phyloP scores from a whole-genome alignment of 2,329 filamentous ascomycete genomes.

The Tolypocladium ovalisporum region DNA sequence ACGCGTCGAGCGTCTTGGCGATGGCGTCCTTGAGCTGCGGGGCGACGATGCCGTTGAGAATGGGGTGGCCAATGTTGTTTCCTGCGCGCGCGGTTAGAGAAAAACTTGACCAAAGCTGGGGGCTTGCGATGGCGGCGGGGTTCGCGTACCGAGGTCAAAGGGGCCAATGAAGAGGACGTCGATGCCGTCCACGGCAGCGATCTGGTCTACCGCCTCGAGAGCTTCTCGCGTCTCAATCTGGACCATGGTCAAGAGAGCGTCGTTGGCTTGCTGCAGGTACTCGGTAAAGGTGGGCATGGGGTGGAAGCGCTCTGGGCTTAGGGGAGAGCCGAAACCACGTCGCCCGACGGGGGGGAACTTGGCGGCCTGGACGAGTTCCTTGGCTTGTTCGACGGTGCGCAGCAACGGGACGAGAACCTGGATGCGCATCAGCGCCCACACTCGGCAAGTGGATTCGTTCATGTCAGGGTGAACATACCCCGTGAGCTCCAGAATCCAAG shows the following conservation, averaged over 20 bases:
- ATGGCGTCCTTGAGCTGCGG: slow-evolving; percentile 50
- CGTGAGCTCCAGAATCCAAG: slow-evolving; percentile 39
- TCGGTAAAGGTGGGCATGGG: slow-evolving; percentile 32
- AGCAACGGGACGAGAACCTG: slow-evolving; percentile 35
- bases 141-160: slow-evolving; percentile 45
- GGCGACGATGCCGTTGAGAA: slow-evolving; percentile 48
- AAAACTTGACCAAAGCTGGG: background rate
- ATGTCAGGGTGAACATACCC: slow-evolving; percentile 22
- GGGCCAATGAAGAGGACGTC: slow-evolving; percentile 57
- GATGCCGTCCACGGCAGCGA: slow-evolving; percentile 47
- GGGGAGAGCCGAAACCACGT: slow-evolving; percentile 38
- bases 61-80: slow-evolving; percentile 51
- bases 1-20: slow-evolving; percentile 43
- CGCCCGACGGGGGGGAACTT: slow-evolving; percentile 40
- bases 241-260: slow-evolving; percentile 49
- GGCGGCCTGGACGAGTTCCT: slow-evolving; percentile 31
- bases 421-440: slow-evolving; percentile 4
- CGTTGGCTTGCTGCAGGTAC: slow-evolving; percentile 39
- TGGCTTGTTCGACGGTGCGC: slow-evolving; percentile 32
- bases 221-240: slow-evolving; percentile 59
- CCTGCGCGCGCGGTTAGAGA: slow-evolving; percentile 17
- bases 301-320: slow-evolving; percentile 30
- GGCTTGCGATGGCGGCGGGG: background rate
- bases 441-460: background rate
- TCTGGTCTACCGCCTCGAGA: slow-evolving; percentile 47